Base-by-base conservation (phyloP, 2,329 filamentous ascomycete genomes). In the Spiromastix sp. region DNA sequence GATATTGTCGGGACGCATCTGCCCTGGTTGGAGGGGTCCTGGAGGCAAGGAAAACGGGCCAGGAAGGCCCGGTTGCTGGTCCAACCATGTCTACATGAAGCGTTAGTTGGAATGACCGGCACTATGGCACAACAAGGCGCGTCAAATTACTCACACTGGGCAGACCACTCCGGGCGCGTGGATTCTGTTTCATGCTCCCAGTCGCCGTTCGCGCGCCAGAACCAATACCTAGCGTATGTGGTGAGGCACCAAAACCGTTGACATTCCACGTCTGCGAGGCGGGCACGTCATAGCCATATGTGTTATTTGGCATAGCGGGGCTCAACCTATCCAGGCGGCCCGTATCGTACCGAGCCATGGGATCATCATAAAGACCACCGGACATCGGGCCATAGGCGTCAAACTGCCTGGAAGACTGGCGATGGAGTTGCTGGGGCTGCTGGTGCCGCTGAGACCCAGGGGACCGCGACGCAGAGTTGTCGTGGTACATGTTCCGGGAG, bases 181-280 rank as follows among this genome's bases (percentile, higher is more conserved):
- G 61, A 39, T 66, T 63, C 31, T 71, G 67, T 59, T 75, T 77
- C 53, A 73, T 62, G 45, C 71, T 66, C 39, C 64, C 64, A 16
- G 68, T 67, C 17, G 66, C 77, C 61, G 48, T 68, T 70, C 31
- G 69, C 64, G 38, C 63, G 61, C 43, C 72, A 67, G 56, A 77
- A 55, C 50, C 79, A 64, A 54, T 71, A 61, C 48, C 73, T 47
- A 87, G 70, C 43, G 74, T 63, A 49, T 71, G 73, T n/a, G n/a
- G n/a, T n/a, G n/a, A n/a, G 48, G 73, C 72, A 46, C 71, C 78
- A 44, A 85, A 83, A 30, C 76, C 79, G 50, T 72, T 74, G 34
- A 85, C 79, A 56, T 79, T 84, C 86, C 86, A 94, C 13, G 80
- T 78, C 52, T 85, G 81, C n/a, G 72, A 70, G n/a, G 64, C 61